Evolutionary conservation across 192 early-diverging fungal genomes (phyloP).

Genomic region (Entomortierella parvispora): DNA sequence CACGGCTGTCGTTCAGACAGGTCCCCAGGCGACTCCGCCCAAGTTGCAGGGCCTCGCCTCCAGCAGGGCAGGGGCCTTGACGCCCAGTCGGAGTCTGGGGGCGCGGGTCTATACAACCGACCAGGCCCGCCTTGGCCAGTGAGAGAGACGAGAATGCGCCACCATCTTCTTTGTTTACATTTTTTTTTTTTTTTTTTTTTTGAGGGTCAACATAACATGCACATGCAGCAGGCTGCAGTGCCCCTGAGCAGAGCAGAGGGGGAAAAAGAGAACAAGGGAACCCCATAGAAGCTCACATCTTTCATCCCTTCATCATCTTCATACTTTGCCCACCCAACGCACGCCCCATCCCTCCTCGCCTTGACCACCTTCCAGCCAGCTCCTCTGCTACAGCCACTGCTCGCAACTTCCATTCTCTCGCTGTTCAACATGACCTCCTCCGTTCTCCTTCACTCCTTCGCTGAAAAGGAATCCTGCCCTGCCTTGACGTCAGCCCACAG

Average conservation of each 20-base stretch:
- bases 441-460: background rate
- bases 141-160: no score
- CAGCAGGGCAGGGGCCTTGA: no score
- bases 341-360: background rate
- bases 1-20: no score
- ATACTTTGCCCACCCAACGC: background rate
- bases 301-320: background rate
- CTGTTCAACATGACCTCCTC: background rate
- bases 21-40: no score
- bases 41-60: no score
- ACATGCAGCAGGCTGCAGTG: background rate
- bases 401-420: background rate
- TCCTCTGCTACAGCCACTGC: background rate
- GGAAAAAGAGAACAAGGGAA: no score
- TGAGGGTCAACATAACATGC: background rate
- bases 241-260: no score
- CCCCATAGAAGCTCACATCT: slow-evolving; percentile 6
- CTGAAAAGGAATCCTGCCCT: slow-evolving; percentile 8
- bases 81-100: no score
- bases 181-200: slow-evolving; percentile 22
- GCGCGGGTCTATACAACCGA: no score
- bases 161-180: slow-evolving; percentile 12
- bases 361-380: background rate
- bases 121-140: no score
- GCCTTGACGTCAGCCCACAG: slow-evolving; percentile 1